These are phyloP conservation scores for Westerdykella aurantiaca DNA, from an alignment of 2,329 filamentous ascomycete species.

Conservation along the genomic window DNA sequence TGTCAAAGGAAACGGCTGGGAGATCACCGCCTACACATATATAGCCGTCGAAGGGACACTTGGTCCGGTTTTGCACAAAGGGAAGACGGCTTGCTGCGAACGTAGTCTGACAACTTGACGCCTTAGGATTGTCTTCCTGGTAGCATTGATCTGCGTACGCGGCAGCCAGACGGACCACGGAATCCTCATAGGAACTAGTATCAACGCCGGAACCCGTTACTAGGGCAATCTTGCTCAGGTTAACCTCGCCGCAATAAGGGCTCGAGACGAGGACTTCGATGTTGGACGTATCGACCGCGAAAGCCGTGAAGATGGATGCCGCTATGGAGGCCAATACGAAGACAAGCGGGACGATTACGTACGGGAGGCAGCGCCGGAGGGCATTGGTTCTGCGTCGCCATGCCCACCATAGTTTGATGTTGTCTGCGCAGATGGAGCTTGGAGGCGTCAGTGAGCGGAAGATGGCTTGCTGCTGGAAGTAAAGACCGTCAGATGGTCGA, in stretches of 20 bases:
- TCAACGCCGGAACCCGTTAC: background rate
- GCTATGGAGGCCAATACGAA: background rate
- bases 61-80: background rate
- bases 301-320: background rate
- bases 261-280: slow-evolving; percentile 1
- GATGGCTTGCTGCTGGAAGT: background rate
- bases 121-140: background rate
- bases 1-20: background rate
- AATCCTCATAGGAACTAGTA: background rate
- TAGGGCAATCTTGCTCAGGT: too few species aligned
- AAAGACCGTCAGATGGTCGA: background rate
- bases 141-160: background rate
- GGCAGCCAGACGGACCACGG: background rate
- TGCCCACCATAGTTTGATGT: background rate
- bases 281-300: background rate
- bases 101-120: background rate
- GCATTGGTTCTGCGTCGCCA: background rate
- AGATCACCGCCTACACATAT: background rate
- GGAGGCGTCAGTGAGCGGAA: background rate
- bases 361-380: slow-evolving; percentile 5
- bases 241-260: background rate
- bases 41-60: background rate
- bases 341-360: background rate
- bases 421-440: background rate
- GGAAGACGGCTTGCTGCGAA: background rate